Base-by-base conservation (phyloP, 345 rosid species). In the Draba incana region DNA sequence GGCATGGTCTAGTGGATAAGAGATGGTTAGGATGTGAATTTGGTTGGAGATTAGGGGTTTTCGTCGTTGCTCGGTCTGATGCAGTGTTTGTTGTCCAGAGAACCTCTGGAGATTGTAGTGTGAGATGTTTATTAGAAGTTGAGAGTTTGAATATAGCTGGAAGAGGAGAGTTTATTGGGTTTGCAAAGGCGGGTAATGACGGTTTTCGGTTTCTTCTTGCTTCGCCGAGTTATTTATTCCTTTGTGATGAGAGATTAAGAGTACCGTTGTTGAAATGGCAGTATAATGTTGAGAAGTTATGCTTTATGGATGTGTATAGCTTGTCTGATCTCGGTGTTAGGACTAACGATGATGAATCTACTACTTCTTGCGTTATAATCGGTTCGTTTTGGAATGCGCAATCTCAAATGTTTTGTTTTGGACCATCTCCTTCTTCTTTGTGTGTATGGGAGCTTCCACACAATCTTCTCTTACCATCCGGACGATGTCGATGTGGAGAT, bases 331-430 rank as follows among this genome's bases (percentile, higher is more conserved):
- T 90, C 66, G 81, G 92, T 50, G 60, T 83, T 44, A 68, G 70
- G 52, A 72, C 85, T 56, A 20, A 20, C 20, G 20, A 20, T 20
- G 48, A 62, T 25, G 72, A 71, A 65, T 74, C 84, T 68, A 10
- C 67, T 13, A 89, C 87, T 43, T 87, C 58, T 14, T 83, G 84
- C 49, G 74, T 90, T 62, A 31, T 90, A 41, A 46, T 86, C 14
- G 94, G 97, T 23, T 88, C 94, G 3, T 88, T 88, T 74, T 86
- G 89, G 92, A 83, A 77, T 68, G 80, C 79, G 24, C 81, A 86
- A 67, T 90, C 86, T 59, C 64, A 78, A 50, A 78, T 86, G 64
- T 90, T 90, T 70, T 81, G 83, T 71, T 90, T 75, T 78, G 94
- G 92, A 59, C 86, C 90, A 63, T 74, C 81, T 28, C 55, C 70